Base-by-base conservation (phyloP, 169 alveolate species). In the Eimeria zaria region DNA sequence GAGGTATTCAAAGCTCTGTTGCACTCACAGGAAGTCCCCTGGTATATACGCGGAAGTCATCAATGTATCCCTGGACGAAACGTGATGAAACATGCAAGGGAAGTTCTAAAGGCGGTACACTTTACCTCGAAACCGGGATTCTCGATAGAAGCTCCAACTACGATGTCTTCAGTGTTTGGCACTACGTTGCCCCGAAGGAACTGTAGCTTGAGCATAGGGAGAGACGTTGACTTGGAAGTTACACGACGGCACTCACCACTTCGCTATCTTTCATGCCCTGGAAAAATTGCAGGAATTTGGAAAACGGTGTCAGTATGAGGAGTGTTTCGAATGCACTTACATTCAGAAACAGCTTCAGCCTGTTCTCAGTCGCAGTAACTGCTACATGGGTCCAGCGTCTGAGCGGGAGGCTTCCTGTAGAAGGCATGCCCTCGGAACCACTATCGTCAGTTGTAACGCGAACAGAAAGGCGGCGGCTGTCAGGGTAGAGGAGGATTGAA, bases 371-470 rank as follows among this genome's bases (percentile, higher is more conserved):
- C 2, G 88, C 95, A 30, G 97, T 53, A n/a, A 95, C 97, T 69
- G 97, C 91, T 55, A 95, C 67, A 64, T 95, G 97, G 36, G 97
- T 95, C 97, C 97, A 95, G 30, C 97, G 71, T 58, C 97, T 64
- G 60, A 95, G 73, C 2, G 95, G 97, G 39, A 95, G 91, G 39
- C 95, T 36, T 33, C 97, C 97, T 41, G 74, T 60, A 1, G 97
- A 88, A 7, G 97, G 87, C 85, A 95, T 62, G 30, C 97, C 97
- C 51, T 95, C 95, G 30, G 95, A 88, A 20, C 84, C 69, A 71
- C 95, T 95, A 83, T 95, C 92, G 33, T 84, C 80, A 24, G 97
- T 95, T 44, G 95, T 76, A 16, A 95, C 95, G 30, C 97, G 95
- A 71, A 95, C 84, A 5, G 97, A 95, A 24, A 95, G 97, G 27